Base-by-base conservation (phyloP, 2,329 filamentous ascomycete species). In the Alternaria dauci region DNA sequence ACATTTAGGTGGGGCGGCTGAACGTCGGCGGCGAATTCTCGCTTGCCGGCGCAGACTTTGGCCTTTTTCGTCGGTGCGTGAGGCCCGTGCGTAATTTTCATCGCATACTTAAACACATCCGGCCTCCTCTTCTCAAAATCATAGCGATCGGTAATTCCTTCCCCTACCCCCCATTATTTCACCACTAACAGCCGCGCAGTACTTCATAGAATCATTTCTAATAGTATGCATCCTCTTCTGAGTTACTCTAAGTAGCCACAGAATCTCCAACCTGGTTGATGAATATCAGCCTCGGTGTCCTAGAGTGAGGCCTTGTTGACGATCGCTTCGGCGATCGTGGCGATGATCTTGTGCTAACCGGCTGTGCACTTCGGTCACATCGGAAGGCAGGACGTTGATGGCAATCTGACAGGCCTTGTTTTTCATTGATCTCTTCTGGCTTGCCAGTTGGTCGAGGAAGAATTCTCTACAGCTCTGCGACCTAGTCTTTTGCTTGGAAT, bases 241-340 rank as follows among this genome's bases (percentile, higher is more conserved):
- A 92, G 89, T 90, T 94, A 88, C 88, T 88, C 87, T 93, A 87
- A 91, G 86, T 86, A 96, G 93, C 91, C 88, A 93, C 91, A 94
- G 90, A 93, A 84, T 85, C 87, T 88, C 68, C 68, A 94, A 89
- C 91, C 92, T 93, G 92, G 91, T 91, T 92, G 92, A 96, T 95
- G 92, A 96, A 81, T 67, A 75, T 69, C 75, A 91, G 92, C 92
- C 91, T 92, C 92, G 88, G 85, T 86, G 83, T 90, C 90, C 89
- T 88, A 92, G 91, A 93, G 91, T 95, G 91, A 94, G 90, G 81
- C 85, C 85, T 82, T 74, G 82, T 83, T 85, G 85, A 78, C 81
- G 59, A 81, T 81, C 84, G 80, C 86, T 89, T 89, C 91, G 91
- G 88, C 94, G 90, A 90, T 87, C 89, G 90, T 89, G 90, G 89